Evolutionary conservation across 2,329 filamentous ascomycete genomes (phyloP), one percentile per base, ranked within the genome.

Genomic region (Tolypocladium pustulatum): DNA sequence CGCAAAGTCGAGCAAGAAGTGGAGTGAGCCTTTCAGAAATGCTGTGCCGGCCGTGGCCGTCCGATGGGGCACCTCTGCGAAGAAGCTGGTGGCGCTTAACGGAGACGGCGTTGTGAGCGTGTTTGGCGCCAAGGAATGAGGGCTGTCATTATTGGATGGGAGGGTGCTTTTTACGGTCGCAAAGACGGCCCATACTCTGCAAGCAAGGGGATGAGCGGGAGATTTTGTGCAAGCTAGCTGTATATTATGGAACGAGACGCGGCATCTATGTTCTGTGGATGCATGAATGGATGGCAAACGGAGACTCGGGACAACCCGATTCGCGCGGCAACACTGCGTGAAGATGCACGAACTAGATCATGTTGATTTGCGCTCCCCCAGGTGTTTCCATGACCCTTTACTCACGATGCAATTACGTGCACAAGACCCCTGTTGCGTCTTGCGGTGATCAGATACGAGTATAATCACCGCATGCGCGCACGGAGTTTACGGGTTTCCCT

Each of bases 11-110:
- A 81, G 84, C 61, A 99, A 96, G 82, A 81, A 82, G 59, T 99
- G 94, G 94, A 88, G 86, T 52, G 91, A 97, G 77, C 87, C 89
- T 12, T 78, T 97, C 64, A 83, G 88, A 66, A 90, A 84, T 69
- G 89, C 88, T 3, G 81, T 91, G 30, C 82, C 88, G 20, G 87
- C 88, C 0, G 83, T 87, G 36, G 85, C 87, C 25, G 80, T 95
- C 54, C 80, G 81, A 61, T 99, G 93, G 93, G 91, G 90, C 9
- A 76, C 81, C 30, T 81, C 83, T 55, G 93, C 88, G 13, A 86
- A 85, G 72, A 87, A 84, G 65, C 77, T 97, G 65, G 78, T 96
- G 56, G 81, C 87, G 22, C 79, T 96, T 62, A 90, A 89, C 66
- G 78, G 76, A 20, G 87, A 92, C 55, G 93, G 93, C 20, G 82